Base-by-base conservation (phyloP, 768 basidiomycete species). In the Pleurotus citrinopileatus region DNA sequence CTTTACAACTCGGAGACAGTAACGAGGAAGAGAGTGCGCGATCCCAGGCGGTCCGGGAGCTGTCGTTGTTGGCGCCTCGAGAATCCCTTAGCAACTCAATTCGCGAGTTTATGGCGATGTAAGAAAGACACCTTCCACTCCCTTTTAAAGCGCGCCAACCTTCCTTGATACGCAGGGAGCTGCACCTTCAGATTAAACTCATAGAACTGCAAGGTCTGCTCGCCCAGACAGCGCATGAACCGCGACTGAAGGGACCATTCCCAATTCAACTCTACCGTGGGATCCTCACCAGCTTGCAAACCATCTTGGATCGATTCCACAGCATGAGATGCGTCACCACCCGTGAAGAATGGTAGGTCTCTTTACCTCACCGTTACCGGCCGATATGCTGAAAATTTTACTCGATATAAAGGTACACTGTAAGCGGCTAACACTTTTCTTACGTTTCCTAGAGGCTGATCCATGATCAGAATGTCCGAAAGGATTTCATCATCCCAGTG, bases 311-410 rank as follows among this genome's bases (percentile, higher is more conserved):
- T 63, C 86, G 82, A 64, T 70, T 99, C 54, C 97, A 98, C 66
- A 91, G 91, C 59, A 97, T 98, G 89, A 82, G 95, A 25, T 95
- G 93, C 66, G 95, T 98, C n/a, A 97, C 91, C 4, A 94, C 93
- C 0, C 80, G 92, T 36, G 91, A 96, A 67, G 94, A 96, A 74
- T 98, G 95, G 94, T 89, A 48, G 52, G 81, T 67, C 37, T 43
- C 25, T 28, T 56, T 28, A 15, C 45, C 36, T 2, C 23, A 10
- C 23, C 61, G 52, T 55, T 17, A 32, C 48, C 9, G 44, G 19
- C 20, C n/a, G 36, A 38, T 42, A 42, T 59, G 15, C 59, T 50
- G 45, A 25, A 53, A 36, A 26, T 27, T 53, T 6, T 43, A 28
- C 28, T 44, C 61, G n/a, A n/a, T n/a, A n/a, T n/a, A n/a, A n/a